These are phyloP conservation scores for Candida ulmi DNA, from an alignment of 805 yeast genomes.

Conservation along the genomic window DNA sequence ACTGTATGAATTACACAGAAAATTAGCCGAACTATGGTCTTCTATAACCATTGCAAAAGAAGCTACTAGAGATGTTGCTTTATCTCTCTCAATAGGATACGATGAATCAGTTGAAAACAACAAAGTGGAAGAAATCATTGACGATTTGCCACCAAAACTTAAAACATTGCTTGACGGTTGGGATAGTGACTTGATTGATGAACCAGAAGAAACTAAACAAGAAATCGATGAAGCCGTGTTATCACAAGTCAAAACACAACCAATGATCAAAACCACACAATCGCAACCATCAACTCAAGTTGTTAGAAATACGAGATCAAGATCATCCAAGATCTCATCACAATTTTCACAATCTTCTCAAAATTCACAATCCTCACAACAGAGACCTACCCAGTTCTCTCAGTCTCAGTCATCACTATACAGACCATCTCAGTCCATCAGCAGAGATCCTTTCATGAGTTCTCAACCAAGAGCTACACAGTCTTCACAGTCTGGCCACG, in stretches of 20 bases:
- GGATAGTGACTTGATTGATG: constrained; percentile 12
- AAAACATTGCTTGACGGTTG: constrained; percentile 11
- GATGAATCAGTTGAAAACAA: constrained; percentile 7
- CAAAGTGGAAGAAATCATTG: background rate
- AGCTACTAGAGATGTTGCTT: constrained; percentile 9
- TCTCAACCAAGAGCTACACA: background rate
- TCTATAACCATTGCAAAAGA: constrained; percentile 6
- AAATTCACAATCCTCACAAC: no score
- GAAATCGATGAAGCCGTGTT: constrained; percentile 2
- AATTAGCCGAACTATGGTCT: constrained; percentile 7
- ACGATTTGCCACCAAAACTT: constrained; percentile 1
- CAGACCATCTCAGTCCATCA: no score
- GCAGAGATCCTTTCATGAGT: background rate
- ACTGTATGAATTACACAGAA: constrained; percentile 3
- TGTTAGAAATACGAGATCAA: no score
- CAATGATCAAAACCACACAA: constrained; percentile 16
- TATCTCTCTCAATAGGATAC: constrained; percentile 9
- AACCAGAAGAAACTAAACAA: constrained; percentile 8
- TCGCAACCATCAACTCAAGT: constrained; percentile 10
- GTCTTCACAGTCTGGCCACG: constrained; percentile 4
- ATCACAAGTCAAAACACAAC: constrained; percentile 4
- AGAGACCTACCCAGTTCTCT: no score
- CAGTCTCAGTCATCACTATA: no score
- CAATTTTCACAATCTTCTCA: background rate
- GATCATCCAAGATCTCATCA: background rate